A percentile compares a stretch with the other conserved stretches of the same genome.
Conservation (phyloP, 352 stramenopile genomes). For the Pythium sukuiense region DNA sequence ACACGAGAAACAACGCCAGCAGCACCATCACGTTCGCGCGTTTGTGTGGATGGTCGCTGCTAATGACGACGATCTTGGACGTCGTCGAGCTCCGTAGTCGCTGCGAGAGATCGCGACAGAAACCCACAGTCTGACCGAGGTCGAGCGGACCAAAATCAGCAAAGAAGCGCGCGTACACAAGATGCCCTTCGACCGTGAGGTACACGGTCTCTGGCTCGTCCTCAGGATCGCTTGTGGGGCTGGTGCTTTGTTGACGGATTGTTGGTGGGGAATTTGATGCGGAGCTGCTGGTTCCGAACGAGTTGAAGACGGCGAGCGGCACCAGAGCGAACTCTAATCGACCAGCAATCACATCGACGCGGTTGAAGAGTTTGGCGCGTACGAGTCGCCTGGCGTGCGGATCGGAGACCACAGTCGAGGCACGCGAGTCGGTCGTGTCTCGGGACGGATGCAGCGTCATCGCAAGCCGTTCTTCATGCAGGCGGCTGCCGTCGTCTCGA, state of each 20-base stretch:
- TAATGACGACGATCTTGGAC: constrained; percentile 73
- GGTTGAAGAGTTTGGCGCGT: constrained; percentile 21
- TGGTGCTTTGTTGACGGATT: too few species aligned
- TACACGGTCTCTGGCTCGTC: constrained; percentile 20
- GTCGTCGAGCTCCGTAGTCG: constrained; percentile 33
- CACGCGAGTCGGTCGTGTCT: background rate
- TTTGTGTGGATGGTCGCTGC: constrained; percentile 79
- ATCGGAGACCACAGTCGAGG: background rate
- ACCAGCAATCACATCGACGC: constrained; percentile 32
- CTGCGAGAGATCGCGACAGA: constrained; percentile 81
- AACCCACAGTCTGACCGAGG: constrained; percentile 91
- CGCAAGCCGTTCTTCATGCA: too few species aligned
- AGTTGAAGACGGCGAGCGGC: constrained; percentile 3
- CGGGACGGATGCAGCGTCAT: too few species aligned
- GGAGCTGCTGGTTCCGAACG: background rate
- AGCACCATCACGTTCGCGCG: constrained; percentile 91
- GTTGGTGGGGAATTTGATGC: background rate
- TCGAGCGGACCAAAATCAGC: constrained; percentile 97
- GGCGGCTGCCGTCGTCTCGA: too few species aligned
- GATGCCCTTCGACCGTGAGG: constrained; percentile 54
- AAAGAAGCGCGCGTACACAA: constrained; percentile 98
- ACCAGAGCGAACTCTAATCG: constrained; percentile 35
- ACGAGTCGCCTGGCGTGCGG: constrained; percentile 4
- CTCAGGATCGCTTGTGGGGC: too few species aligned
- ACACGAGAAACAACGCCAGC: constrained; percentile 89